Evolutionary conservation across 2,329 filamentous ascomycete genomes (phyloP), one percentile per base, ranked within the genome.

Genomic region (Moelleriella libera): DNA sequence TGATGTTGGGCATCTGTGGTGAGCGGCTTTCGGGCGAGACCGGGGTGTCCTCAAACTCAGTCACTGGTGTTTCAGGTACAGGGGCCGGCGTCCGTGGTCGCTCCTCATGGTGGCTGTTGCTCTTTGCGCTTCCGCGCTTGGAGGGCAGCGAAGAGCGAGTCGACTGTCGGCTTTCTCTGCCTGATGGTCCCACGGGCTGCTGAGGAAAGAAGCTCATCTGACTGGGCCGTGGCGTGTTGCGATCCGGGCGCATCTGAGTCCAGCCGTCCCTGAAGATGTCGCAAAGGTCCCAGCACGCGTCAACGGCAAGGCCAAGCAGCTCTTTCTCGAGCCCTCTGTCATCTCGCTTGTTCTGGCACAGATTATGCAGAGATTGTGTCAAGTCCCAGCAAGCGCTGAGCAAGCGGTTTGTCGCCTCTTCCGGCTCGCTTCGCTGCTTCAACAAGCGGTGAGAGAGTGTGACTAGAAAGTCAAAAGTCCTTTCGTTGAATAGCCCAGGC

Each of bases 401-500:
- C 4, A 96, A 72, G 6, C 85, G 82, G 61, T 95, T 88, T 0
- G 87, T 90, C 57, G 95, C 87, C 52, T 85, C 82, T 0, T 80
- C 82, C 2, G 89, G 64, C 30, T 86, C 83, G 47, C 78, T 84
- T 49, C 86, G 78, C 63, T 95, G 88, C 63, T 94, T 96, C 88
- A 96, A 96, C n/a, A 96, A 68, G 40, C 90, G 81, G 63, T 96
- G 90, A 58, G 90, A 96, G 3, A 97, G 65, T 0, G 90, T 94
- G 54, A 95, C 84, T 58, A 96, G 96, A 57, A 96, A 96, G 58
- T 96, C 90, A 48, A 97, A 65, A 0, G 90, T 96, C 49, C 89
- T 75, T 63, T 96, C 89, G 46, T 84, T 78, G 60, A 97, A 96
- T 0, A 83, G 80, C 57, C 94, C 86, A 0, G 89, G 90, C 4